These are phyloP conservation scores for Ambrosia trifida DNA, from an alignment of 129 eudicot genomes.

Conservation along the genomic window DNA sequence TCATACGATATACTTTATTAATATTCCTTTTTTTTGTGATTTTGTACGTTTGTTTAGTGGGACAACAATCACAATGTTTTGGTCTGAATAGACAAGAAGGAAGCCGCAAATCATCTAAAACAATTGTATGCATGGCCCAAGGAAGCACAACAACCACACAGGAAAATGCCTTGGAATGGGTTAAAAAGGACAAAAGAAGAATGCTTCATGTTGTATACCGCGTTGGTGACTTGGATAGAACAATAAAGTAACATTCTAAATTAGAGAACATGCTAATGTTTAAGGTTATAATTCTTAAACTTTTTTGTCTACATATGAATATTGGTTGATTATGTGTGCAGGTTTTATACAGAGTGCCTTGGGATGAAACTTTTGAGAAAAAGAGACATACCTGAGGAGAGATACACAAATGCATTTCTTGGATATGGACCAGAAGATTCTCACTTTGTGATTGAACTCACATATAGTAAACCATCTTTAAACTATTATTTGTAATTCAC, in stretches of 20 bases:
- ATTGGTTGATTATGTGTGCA: conserved; percentile 31
- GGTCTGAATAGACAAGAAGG: conserved; percentile 55
- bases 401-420: conserved; percentile 95
- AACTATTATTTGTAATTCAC: conserved; percentile 23
- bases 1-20: not conserved
- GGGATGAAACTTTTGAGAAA: conserved; percentile 96
- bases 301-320: not conserved
- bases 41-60: conserved; percentile 44
- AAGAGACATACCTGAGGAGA: conserved; percentile 97
- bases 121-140: conserved; percentile 64
- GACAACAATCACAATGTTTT: conserved; percentile 52
- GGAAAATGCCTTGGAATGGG: conserved; percentile 86
- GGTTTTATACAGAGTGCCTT: conserved; percentile 92
- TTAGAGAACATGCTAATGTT: conserved; percentile 1
- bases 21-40: conserved; percentile 5
- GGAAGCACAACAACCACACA: conserved; percentile 65
- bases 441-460: conserved; percentile 92
- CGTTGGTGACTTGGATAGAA: conserved; percentile 94
- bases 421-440: conserved; percentile 99
- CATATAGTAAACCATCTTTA: conserved; percentile 68
- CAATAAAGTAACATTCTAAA: conserved; percentile 71
- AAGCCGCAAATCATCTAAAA: conserved; percentile 33
- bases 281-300: not conserved
- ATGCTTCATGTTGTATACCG: conserved; percentile 99
- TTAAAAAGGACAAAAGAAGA: conserved; percentile 87